Percentiles rank a stretch among this genome's conserved stretches.
Evolutionary conservation across 805 yeast species (phyloP).

Genomic region (Kodamaea fukazawae): DNA sequence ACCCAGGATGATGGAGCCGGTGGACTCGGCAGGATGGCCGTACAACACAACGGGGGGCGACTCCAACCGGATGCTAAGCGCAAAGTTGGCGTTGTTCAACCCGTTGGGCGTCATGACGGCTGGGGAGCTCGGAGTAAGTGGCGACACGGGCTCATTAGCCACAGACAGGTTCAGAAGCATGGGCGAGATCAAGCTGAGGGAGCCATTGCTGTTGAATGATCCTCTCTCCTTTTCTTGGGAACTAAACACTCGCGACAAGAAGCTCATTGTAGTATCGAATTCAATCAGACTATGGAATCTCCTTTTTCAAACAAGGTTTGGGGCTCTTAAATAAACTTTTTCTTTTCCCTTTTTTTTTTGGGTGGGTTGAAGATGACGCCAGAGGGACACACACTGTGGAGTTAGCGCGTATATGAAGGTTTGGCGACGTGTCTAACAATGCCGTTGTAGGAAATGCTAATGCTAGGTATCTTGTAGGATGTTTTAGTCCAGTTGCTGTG

Average conservation of each 20-base stretch:
- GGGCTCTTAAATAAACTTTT: too few relatives aligned
- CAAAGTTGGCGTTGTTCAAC: constrained; percentile 17
- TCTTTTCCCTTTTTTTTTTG: too few relatives aligned
- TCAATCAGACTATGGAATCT: too few relatives aligned
- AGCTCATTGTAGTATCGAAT: not conserved
- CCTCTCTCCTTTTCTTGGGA: constrained; percentile 18
- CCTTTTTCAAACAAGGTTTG: not conserved
- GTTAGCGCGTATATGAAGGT: too few relatives aligned
- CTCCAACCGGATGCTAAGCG: constrained; percentile 65
- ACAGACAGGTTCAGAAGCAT: not conserved
- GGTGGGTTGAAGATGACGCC: too few relatives aligned
- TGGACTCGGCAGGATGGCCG: constrained; percentile 72
- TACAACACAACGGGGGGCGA: constrained; percentile 88
- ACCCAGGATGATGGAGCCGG: constrained; percentile 87
- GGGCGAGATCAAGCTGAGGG: not conserved
- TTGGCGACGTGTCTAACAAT: too few relatives aligned
- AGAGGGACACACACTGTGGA: too few relatives aligned
- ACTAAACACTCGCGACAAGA: not conserved
- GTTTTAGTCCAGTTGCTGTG: too few relatives aligned
- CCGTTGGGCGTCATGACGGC: constrained; percentile 38
- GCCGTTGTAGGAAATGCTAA: too few relatives aligned
- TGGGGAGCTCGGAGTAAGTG: constrained; percentile 40
- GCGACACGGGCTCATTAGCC: not conserved
- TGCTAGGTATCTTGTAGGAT: too few relatives aligned
- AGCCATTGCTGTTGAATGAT: not conserved